Evolutionary conservation across 768 basidiomycete species (phyloP), one percentile per base, ranked within the genome.

Genomic region (Lenzites betulinus): DNA sequence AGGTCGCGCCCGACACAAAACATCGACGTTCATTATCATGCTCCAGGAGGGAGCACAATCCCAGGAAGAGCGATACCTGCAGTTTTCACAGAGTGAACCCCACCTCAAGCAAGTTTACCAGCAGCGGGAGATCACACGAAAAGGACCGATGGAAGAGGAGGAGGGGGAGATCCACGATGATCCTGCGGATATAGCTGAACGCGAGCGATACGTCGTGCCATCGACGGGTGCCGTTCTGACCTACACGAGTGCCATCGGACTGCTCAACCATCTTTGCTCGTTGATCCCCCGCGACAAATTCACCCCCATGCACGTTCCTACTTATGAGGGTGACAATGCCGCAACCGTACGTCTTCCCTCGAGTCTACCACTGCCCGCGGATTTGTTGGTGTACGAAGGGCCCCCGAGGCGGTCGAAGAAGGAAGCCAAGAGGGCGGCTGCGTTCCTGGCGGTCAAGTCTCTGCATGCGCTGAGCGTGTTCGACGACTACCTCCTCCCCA

Each of bases 11-110:
- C 80, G 94, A 47, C 88, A 86, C 60, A 83, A 83, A 58, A 77
- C 82, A 0, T 93, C 93, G 1, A 87, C 85, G 2, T 95, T 91
- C 66, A 77, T 95, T 44, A 80, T 95, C 30, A 89, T 96, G 91
- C 79, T 92, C 18, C 83, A 86, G 62, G 75, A 88, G 60, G 82
- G 83, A 51, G 79, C 88, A 49, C 70, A 75, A 1, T 74, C 76
- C 1, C 83, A 88, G 56, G 72, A 87, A 1, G 77, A 77, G 22
- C 81, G 81, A 54, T 93, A 93, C 69, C 71, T 78, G 39, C 70
- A 76, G 7, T 83, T 92, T 65, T 76, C 80, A 53, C 73, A 81
- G 33, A 81, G 79, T 42, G 93, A 93, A 65, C 83, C 84, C 0
- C 81, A 83, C 67, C 80, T 92, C 55, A 85, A 83, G 64, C 75